Evolutionary conservation across 257 asterid genomes (phyloP).

Genomic region (Ballota nigra): DNA sequence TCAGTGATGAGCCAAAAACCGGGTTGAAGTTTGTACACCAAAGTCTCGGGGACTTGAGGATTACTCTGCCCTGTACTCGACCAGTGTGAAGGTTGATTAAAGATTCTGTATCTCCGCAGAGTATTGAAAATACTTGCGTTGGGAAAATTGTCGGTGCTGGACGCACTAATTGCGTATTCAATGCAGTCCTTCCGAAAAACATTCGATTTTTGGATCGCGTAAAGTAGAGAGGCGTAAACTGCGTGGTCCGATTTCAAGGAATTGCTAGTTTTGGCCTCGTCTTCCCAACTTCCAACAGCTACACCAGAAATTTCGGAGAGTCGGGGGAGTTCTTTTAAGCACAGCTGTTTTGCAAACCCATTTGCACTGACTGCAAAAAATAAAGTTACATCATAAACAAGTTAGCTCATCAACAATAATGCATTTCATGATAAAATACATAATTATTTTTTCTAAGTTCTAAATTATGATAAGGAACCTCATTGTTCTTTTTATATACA

Average conservation of each 20-base stretch:
- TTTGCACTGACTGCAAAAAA: slow-evolving; percentile 51
- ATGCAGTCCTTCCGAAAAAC: slow-evolving; percentile 50
- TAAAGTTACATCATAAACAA: slow-evolving; percentile 19
- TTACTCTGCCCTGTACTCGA: slow-evolving; percentile 73
- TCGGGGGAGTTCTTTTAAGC: slow-evolving; percentile 57
- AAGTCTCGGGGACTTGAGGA: slow-evolving; percentile 64
- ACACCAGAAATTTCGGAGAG: slow-evolving; percentile 40
- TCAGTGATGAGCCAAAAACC: slow-evolving; percentile 69
- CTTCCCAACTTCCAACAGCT: slow-evolving; percentile 17
- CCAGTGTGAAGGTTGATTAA: slow-evolving; percentile 62
- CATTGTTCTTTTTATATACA: too few relatives aligned
- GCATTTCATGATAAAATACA: not conserved
- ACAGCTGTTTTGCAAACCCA: slow-evolving; percentile 56
- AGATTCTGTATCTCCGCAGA: slow-evolving; percentile 40
- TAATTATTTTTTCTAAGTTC: too few relatives aligned
- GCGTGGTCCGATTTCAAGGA: slow-evolving; percentile 43
- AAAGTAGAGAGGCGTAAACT: slow-evolving; percentile 57
- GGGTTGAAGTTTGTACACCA: slow-evolving; percentile 51
- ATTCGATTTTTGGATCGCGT: slow-evolving; percentile 42
- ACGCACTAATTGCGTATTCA: slow-evolving; percentile 57
- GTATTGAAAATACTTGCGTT: slow-evolving; percentile 62
- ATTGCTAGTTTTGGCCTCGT: slow-evolving; percentile 29
- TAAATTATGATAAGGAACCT: slow-evolving; percentile 2
- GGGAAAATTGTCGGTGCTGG: slow-evolving; percentile 71
- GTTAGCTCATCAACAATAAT: not conserved